Conservation (phyloP, 1,284 basidiomycete species). For the Trametes polyzona region DNA sequence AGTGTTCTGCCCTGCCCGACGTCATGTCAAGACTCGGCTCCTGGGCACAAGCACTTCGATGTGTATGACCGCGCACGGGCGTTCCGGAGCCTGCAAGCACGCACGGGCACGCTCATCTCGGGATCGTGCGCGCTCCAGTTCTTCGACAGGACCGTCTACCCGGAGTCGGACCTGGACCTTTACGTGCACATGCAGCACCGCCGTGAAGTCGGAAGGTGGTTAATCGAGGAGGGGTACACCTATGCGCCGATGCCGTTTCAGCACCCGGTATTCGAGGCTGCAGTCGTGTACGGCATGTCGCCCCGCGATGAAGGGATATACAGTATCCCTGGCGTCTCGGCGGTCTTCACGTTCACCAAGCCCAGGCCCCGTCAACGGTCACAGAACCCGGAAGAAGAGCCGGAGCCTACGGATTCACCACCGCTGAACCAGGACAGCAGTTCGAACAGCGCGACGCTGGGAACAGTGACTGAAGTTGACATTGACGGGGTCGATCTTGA, state of each 20-base stretch:
- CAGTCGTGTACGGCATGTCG: conserved; percentile 14
- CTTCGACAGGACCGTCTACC: conserved; percentile 47
- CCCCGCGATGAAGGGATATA: conserved; percentile 13
- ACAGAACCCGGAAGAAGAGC: not conserved
- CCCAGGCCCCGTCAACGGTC: not conserved
- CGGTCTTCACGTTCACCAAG: conserved; percentile 24
- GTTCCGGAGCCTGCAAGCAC: conserved; percentile 49
- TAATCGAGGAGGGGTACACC: conserved; percentile 26
- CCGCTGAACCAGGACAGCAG: too few species aligned
- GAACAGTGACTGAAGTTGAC: too few species aligned
- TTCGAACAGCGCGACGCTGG: too few species aligned
- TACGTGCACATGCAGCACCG: conserved; percentile 39
- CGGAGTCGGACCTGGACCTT: conserved; percentile 51
- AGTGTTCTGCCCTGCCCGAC: conserved; percentile 20
- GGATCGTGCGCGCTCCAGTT: conserved; percentile 56
- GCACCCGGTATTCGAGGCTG: conserved; percentile 22
- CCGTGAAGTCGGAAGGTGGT: conserved; percentile 27
- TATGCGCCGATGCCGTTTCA: conserved; percentile 27
- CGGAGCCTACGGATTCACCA: not conserved
- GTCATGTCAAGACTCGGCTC: not conserved
- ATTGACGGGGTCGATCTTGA: too few species aligned
- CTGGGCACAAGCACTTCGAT: conserved; percentile 4
- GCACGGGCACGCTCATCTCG: conserved; percentile 49
- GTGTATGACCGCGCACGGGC: conserved; percentile 25
- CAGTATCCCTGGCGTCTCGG: conserved; percentile 19